A percentile compares a stretch with the other conserved stretches of the same genome.
These are phyloP conservation scores for Adansonia digitata DNA, from an alignment of 345 rosid species.

Conservation along the genomic window DNA sequence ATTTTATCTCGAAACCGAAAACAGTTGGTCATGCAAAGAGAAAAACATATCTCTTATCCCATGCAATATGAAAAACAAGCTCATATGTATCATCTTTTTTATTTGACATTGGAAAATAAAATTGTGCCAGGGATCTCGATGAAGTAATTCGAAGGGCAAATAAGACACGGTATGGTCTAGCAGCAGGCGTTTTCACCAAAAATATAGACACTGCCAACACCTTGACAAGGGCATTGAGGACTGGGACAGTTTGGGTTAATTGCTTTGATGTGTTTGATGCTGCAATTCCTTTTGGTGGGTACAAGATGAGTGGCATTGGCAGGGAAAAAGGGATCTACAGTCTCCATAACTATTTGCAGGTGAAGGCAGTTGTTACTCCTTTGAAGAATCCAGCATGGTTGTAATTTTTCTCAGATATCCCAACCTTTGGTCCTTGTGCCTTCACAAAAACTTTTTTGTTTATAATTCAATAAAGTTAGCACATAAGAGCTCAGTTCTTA, in stretches of 20 bases:
- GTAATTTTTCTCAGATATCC: slow-evolving; percentile 20
- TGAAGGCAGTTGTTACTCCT: slow-evolving; percentile 86
- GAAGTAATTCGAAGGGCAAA: slow-evolving; percentile 82
- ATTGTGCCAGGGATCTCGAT: slow-evolving; percentile 45
- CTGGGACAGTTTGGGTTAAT: slow-evolving; percentile 87
- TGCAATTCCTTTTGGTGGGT: slow-evolving; percentile 91
- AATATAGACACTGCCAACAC: slow-evolving; percentile 63
- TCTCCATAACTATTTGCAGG: slow-evolving; percentile 80
- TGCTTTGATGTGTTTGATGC: slow-evolving; percentile 92
- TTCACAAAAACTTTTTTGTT: neutral
- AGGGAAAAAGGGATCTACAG: slow-evolving; percentile 96
- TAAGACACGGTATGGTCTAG: slow-evolving; percentile 58
- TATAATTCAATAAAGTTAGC: neutral
- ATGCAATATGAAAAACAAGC: too few relatives aligned
- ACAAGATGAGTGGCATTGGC: slow-evolving; percentile 94
- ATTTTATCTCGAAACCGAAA: neutral
- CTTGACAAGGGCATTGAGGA: slow-evolving; percentile 62
- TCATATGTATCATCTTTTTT: neutral
- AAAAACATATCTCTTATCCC: too few relatives aligned
- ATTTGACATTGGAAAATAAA: neutral
- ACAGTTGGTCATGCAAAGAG: neutral
- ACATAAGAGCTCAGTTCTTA: neutral
- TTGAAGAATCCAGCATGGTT: slow-evolving; percentile 82
- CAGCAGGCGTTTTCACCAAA: slow-evolving; percentile 88
- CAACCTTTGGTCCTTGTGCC: neutral